Base-by-base conservation (phyloP, 352 stramenopile species). In the Hyphochytrium catenoides region DNA sequence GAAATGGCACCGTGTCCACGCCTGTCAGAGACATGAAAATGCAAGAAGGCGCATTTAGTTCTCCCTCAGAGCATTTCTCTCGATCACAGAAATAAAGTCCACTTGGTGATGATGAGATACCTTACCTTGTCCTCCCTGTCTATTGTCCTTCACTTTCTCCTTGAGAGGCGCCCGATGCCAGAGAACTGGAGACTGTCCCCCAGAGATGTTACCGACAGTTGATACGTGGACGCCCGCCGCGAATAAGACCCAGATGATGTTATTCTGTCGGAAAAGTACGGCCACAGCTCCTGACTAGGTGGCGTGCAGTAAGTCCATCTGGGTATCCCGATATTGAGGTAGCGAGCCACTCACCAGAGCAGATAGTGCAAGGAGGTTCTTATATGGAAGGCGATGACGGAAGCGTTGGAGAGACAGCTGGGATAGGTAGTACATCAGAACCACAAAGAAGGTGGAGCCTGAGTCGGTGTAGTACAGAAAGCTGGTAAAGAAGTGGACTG, bases 391-490 rank as follows among this genome's bases (percentile, higher is more conserved):
- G 12, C 14, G 5, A 26, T 16, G 3, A 21, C 30, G 3, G 11
- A 14, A 44, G 14, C 29, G 9, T 4, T 8, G 20, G 5, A 12
- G 27, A 8, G 21, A 21, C n/a, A 38, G 28, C 64, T 54, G 3
- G 18, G 68, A 65, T 9, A 78, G 48, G 20, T 55, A 58, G 37
- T 68, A 58, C 57, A 82, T 84, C 11, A 79, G 52, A 26, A 91
- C 46, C 43, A 89, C 67, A 31, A 87, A 87, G 47, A 84, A 87
- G 11, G 59, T 67, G 3, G 72, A 62, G 18, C 68, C 72, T 26
- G 47, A 48, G 44, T 91, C 76, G 30, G 76, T 91, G 58, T 91
- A 90, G 41, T 75, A 86, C 8, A 91, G 39, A 35, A 83, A 85
- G 12, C 57, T 44, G 40, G 84, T 88, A 49, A 89, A 90, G 37